These are phyloP conservation scores for Amoebophrya sp. DNA, from an alignment of 169 alveolate genomes.

Conservation along the genomic window DNA sequence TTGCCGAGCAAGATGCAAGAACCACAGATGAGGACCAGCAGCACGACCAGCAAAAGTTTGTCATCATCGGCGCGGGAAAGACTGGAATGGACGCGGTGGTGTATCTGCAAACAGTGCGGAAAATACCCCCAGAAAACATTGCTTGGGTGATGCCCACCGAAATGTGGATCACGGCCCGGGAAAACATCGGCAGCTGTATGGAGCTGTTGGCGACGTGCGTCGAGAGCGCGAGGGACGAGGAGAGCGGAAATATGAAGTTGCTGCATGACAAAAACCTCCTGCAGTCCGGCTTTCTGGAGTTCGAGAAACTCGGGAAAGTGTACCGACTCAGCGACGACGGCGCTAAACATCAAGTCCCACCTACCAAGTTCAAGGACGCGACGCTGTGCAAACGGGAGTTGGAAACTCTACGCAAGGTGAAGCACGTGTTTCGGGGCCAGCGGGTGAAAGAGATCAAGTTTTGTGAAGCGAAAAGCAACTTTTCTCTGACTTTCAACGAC, in stretches of 20 bases:
- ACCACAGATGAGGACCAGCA: too few species aligned
- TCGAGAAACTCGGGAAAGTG: not conserved
- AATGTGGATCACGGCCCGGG: not conserved
- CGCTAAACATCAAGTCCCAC: not conserved
- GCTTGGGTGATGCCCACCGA: not conserved
- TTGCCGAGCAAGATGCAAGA: too few species aligned
- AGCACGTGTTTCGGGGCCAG: not conserved
- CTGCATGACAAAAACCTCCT: not conserved
- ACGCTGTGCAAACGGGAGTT: not conserved
- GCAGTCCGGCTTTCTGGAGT: not conserved
- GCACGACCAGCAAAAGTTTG: not conserved
- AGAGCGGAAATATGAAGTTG: not conserved
- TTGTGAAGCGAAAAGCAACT: not conserved
- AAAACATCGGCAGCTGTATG: constrained; percentile 17
- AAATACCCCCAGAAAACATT: not conserved
- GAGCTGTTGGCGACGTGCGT: not conserved
- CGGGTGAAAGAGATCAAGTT: not conserved
- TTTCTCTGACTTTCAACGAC: not conserved
- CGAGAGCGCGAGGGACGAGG: not conserved
- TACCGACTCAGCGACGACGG: not conserved
- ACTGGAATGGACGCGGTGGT: not conserved
- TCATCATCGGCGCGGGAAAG: not conserved
- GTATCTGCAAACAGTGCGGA: not conserved
- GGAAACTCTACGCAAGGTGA: not conserved
- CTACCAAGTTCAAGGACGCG: not conserved